Base-by-base conservation (phyloP, 2,329 filamentous ascomycete species). In the Exophiala sp. region DNA sequence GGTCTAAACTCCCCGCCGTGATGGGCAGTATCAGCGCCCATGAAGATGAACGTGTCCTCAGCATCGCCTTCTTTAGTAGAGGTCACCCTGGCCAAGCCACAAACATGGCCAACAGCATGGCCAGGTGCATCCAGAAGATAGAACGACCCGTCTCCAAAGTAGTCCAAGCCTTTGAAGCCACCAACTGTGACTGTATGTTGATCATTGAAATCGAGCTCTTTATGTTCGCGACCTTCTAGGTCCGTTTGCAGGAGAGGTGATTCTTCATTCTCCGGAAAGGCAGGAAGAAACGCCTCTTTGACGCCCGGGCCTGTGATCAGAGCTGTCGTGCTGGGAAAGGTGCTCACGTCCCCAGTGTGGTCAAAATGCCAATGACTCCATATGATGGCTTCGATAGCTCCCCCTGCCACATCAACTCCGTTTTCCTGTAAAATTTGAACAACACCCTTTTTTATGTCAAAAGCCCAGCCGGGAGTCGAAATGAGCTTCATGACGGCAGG, bases 251-350 rank as follows among this genome's bases (percentile, higher is more conserved):
- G 61, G 0, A 75, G 62, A 0, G 63, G 62, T 0, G 68, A 69
- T 0, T 73, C 60, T 2, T 66, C 63, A 18, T 72, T 69, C 1
- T 61, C 52, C 0, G 79, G 80, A 45, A 71, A 78, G 1, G 75
- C 78, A 0, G 79, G 79, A 2, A 75, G 61, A 60, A 76, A 72
- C 0, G 65, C 64, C 2, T 71, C 55, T 45, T 72, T 75, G 18
- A 54, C 45, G 0, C 79, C 79, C 0, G 79, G 75, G 0, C 80
- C 81, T 3, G 81, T 78, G 32, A 82, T 60, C 0, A 83, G 60
- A 7, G 75, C 69, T 0, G 78, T 79, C 1, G 60, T 65, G 0
- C 60, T 1, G 0, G 78, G 76, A 45, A 83, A 83, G 0, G 64
- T 67, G 0, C 72, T 71, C 0, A 73, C 69, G 50, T 81, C 75